phyloP scores from a whole-genome alignment of 805 yeast species.

The Myxozyma monticola region DNA sequence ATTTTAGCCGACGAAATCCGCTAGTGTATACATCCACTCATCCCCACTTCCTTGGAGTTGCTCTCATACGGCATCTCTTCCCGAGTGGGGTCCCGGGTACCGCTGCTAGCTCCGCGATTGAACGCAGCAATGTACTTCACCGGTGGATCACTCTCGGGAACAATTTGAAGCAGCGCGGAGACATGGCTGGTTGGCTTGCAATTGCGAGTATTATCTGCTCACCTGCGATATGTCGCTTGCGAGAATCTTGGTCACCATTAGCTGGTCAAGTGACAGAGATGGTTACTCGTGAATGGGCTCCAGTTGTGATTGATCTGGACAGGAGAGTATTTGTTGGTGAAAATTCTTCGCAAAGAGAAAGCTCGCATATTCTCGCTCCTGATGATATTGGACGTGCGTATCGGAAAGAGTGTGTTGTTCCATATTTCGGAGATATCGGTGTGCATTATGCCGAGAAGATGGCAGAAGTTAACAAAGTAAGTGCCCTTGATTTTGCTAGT shows the following conservation, averaged over 20 bases:
- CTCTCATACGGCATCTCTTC: constrained; percentile 69
- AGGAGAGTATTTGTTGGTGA: constrained; percentile 65
- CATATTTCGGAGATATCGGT: constrained; percentile 85
- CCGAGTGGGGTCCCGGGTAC: not conserved
- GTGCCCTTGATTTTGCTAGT: not conserved
- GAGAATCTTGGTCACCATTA: constrained; percentile 72
- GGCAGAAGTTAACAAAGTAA: constrained; percentile 18
- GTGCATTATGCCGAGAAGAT: constrained; percentile 46
- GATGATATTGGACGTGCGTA: constrained; percentile 79
- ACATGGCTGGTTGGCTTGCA: constrained; percentile 93
- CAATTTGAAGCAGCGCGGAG: constrained; percentile 73
- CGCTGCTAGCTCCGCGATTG: constrained; percentile 38
- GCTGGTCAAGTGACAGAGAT: constrained; percentile 57
- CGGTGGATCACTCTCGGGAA: constrained; percentile 88
- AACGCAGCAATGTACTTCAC: constrained; percentile 62
- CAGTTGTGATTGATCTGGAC: constrained; percentile 84
- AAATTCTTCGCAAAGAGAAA: constrained; percentile 52
- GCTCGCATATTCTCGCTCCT: constrained; percentile 77
- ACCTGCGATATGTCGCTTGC: constrained; percentile 72
- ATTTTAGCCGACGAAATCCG: constrained; percentile 61
- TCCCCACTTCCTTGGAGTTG: constrained; percentile 74
- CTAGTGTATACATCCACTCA: constrained; percentile 70
- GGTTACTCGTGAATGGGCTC: constrained; percentile 84
- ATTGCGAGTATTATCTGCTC: constrained; percentile 81
- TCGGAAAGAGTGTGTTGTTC: constrained; percentile 74